These are phyloP conservation scores for Phaeoacremonium minimum DNA, from an alignment of 2,329 filamentous ascomycete species.

Conservation along the genomic window DNA sequence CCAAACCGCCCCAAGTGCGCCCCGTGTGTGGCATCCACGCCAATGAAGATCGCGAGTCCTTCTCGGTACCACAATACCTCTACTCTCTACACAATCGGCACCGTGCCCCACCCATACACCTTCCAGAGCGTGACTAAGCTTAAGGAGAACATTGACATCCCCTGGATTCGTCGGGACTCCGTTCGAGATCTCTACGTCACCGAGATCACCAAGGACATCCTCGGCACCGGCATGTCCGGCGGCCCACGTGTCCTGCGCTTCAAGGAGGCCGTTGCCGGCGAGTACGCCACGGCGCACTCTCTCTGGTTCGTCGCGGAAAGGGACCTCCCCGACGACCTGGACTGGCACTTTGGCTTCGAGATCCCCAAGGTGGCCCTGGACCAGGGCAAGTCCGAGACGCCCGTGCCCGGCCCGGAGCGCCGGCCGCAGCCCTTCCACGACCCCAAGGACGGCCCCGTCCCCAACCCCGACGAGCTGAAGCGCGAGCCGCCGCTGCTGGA, in stretches of 20 bases:
- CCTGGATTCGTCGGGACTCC: slow-evolving; percentile 63
- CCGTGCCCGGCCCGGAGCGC: slow-evolving; percentile 54
- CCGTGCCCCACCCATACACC: slow-evolving; percentile 89
- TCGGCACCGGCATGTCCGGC: slow-evolving; percentile 59
- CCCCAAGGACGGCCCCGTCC: slow-evolving; percentile 42
- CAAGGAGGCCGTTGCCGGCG: slow-evolving; percentile 76
- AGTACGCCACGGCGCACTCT: slow-evolving; percentile 57
- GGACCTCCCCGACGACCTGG: slow-evolving; percentile 63
- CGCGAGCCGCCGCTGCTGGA: slow-evolving; percentile 51
- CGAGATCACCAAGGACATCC: slow-evolving; percentile 64
- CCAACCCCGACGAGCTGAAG: slow-evolving; percentile 45
- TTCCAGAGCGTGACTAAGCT: slow-evolving; percentile 64
- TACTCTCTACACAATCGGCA: slow-evolving; percentile 74
- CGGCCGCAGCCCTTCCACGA: slow-evolving; percentile 46
- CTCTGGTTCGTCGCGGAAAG: slow-evolving; percentile 78
- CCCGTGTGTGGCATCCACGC: slow-evolving; percentile 63
- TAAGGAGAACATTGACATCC: slow-evolving; percentile 54
- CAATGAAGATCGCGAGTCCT: slow-evolving; percentile 64
- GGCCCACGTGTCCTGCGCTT: slow-evolving; percentile 66
- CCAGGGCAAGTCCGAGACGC: slow-evolving; percentile 50
- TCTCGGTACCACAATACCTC: slow-evolving; percentile 68
- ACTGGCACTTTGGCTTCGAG: slow-evolving; percentile 86
- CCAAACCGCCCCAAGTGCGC: slow-evolving; percentile 74
- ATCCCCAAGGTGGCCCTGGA: slow-evolving; percentile 57
- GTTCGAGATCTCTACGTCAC: slow-evolving; percentile 76